Evolutionary conservation across 1,284 basidiomycete genomes (phyloP), one percentile per base, ranked within the genome.

Genomic region (Cryptococcus amylolentus): DNA sequence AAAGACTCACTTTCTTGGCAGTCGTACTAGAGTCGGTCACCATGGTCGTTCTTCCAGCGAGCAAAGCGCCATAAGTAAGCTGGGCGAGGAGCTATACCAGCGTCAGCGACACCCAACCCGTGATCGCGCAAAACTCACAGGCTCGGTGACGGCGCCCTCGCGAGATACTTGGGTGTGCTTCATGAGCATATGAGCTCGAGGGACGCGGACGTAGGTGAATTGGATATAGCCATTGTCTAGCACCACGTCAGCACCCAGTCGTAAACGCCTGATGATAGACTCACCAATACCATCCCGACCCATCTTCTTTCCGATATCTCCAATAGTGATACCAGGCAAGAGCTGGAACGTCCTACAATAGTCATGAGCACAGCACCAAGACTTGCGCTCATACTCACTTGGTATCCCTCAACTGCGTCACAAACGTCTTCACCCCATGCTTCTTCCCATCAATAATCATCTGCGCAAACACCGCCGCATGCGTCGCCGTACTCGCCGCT

Each of bases 271-370:
- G 27, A 46, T 7, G 23, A 9, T 27, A 12, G 41, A 60, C 70
- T 50, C 48, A 73, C 67, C 71, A 64, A 83, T 82, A 47, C 81
- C 81, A 63, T 83, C 81, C 38, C 82, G 71, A 37, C 82, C 82
- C 81, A 83, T 82, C 76, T 84, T 83, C 68, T 81, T 82, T 37
- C 82, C 82, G 56, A 83, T 81, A 70, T 84, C 82, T 12, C 82
- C 82, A 58, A 83, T 82, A 51, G 77, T 81, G 61, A 84, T 73
- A 43, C 82, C 82, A 7, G 82, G 81, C 27, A 80, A 62, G 18
- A 79, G 62, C 2, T 62, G 60, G 64, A 80, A 81, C 1, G 79
- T 78, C 60, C 76, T 78, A 49, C 12, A n/a, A 49, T 43, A 67
- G 61, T 14, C 66, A 63, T 26, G 37, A 45, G 38, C 28, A 18